These are phyloP conservation scores for Podila epigama DNA, from an alignment of 192 early-diverging fungal species.

Conservation along the genomic window DNA sequence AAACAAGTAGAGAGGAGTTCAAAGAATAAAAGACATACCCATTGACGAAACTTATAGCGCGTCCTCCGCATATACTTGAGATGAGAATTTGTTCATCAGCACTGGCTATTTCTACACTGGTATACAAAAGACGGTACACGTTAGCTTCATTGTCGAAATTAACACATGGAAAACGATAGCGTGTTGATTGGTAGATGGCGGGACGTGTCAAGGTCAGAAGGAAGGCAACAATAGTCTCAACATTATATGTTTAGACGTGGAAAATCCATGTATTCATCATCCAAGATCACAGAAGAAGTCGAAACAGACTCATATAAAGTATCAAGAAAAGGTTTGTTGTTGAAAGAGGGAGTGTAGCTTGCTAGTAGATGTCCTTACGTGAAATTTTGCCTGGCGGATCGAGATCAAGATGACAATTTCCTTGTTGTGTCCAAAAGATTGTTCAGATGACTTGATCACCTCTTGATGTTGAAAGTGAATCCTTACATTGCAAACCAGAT, in stretches of 20 bases:
- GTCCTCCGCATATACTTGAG: too few species aligned
- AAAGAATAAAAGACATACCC: neutral
- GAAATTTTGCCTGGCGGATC: neutral
- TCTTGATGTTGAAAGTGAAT: neutral
- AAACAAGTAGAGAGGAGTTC: neutral
- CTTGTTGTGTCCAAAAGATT: neutral
- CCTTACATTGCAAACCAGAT: too few species aligned
- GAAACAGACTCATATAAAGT: neutral
- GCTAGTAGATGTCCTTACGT: neutral
- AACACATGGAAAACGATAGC: too few species aligned
- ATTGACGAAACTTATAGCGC: too few species aligned
- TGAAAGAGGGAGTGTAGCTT: too few species aligned
- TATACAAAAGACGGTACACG: neutral
- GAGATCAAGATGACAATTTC: neutral
- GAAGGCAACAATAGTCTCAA: constrained; percentile 51
- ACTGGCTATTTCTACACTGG: neutral
- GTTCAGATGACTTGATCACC: neutral
- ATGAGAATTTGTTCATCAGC: too few species aligned
- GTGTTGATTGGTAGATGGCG: neutral
- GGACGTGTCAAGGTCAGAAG: constrained; percentile 38
- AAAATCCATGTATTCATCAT: constrained; percentile 51
- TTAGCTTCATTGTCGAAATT: neutral
- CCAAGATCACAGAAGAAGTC: constrained; percentile 1
- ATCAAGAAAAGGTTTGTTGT: too few species aligned
- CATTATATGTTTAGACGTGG: constrained; percentile 49